Evolutionary conservation across 2,329 filamentous ascomycete genomes (phyloP), one percentile per base, ranked within the genome.

Genomic region (Epichloe hybrida): DNA sequence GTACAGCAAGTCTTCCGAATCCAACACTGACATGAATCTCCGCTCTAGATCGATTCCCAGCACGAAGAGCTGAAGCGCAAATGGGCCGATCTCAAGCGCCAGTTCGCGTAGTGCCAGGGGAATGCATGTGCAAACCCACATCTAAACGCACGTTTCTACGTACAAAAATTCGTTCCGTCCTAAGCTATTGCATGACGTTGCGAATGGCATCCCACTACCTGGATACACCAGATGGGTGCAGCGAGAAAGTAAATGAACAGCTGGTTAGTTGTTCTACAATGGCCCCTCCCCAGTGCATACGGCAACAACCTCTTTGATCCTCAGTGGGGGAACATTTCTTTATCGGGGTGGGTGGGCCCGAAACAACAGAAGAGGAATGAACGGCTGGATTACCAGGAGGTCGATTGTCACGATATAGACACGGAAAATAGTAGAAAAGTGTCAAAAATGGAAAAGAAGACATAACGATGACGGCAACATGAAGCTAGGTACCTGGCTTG

Each of bases 21-120:
- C 9, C 15, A 12, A 11, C 13, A 41, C 47, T 49, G 27, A 49
- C 31, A 36, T 35, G n/a, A 17, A 13, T 12, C 3, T 34, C 8
- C 15, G 31, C 6, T 46, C 20, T 59, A 87, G 83, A 76, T 86
- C 55, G 84, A 84, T 59, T 68, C 75, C 21, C 68, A 75, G 52
- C 77, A 88, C 61, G 85, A 89, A 64, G 75, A 77, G 5, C 74
- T 88, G 36, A 79, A 74, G 54, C 78, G 83, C 58, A 86, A 83
- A 70, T 88, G 83, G 84, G 79, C 76, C 44, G 85, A 88, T 58
- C 70, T 89, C 51, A 76, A 73, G 65, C 68, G 69, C 40, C 75
- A 77, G 52, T 75, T 78, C 57, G 66, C 65, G 36, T 72, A 50
- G 49, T 31, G 15, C 6, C n/a, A 27, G 38, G 11, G 23, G 13